Evolutionary conservation across 2,329 filamentous ascomycete genomes (phyloP).

Genomic region (Grosmannia huntii): DNA sequence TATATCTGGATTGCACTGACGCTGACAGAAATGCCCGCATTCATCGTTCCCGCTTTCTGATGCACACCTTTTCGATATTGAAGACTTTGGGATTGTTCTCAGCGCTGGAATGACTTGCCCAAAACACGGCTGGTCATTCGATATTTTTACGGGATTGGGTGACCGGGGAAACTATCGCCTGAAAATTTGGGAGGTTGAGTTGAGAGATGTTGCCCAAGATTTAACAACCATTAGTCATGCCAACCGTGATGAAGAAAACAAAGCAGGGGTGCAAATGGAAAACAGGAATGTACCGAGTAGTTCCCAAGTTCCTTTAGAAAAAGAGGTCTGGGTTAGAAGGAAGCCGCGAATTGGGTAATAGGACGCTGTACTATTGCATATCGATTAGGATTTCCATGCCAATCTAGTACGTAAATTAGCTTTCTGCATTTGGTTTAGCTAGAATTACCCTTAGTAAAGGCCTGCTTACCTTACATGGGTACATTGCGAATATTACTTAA

Average conservation of each 20-base stretch:
- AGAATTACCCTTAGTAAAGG: too few relatives aligned
- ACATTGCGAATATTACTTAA: too few relatives aligned
- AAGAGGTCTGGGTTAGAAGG: constrained; percentile 30
- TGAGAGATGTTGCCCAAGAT: constrained; percentile 22
- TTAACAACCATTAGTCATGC: background rate
- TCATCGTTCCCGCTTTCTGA: constrained; percentile 52
- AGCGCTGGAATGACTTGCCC: constrained; percentile 53
- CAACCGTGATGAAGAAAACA: background rate
- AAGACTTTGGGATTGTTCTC: constrained; percentile 48
- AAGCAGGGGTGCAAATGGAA: too few relatives aligned
- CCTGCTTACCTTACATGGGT: too few relatives aligned
- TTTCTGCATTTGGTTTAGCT: too few relatives aligned
- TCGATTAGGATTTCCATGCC: too few relatives aligned
- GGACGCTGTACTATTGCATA: background rate
- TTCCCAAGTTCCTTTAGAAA: background rate
- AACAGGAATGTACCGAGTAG: background rate
- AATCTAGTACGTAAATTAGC: too few relatives aligned
- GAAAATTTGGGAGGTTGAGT: constrained; percentile 50
- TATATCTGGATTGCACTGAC: background rate
- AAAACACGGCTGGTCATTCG: constrained; percentile 61
- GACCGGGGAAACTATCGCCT: constrained; percentile 52
- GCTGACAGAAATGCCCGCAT: constrained; percentile 50
- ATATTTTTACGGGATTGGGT: constrained; percentile 47
- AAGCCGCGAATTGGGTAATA: constrained; percentile 24
- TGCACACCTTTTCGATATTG: constrained; percentile 54